Conservation (phyloP, 148 eudicot genomes). For the Dysphania ambrosioides region DNA sequence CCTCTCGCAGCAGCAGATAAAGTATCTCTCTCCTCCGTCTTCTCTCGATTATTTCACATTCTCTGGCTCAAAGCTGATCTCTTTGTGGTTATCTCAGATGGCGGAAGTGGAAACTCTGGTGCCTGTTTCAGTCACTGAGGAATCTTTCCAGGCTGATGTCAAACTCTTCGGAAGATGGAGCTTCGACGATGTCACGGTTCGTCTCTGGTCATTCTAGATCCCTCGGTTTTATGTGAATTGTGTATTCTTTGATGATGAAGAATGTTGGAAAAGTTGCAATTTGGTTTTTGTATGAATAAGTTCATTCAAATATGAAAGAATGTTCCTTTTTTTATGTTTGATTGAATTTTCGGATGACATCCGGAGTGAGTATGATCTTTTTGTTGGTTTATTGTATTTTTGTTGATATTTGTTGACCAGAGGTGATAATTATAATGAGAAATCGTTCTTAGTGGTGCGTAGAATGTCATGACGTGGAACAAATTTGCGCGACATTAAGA, state of each 20-base stretch:
- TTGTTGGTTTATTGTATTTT: neutral
- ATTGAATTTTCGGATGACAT: neutral
- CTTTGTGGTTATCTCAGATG: neutral
- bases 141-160: conserved; percentile 4
- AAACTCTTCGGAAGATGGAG: conserved; percentile 27
- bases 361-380: neutral
- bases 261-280: too few relatives aligned
- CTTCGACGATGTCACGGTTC: conserved; percentile 24
- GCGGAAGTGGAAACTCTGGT: neutral
- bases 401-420: neutral
- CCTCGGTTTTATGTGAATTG: neutral
- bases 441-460: neutral
- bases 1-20: too few relatives aligned
- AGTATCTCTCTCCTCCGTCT: neutral
- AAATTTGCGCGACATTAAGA: too few relatives aligned
- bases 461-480: too few relatives aligned
- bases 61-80: neutral
- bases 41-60: neutral
- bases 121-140: neutral
- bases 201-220: neutral
- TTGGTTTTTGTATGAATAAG: neutral
- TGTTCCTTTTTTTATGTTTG: too few relatives aligned
- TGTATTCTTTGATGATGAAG: neutral
- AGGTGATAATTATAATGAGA: neutral
- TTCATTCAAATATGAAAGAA: too few relatives aligned